Conservation (phyloP, 192 early-diverging fungal genomes). For the Gigaspora rosea region DNA sequence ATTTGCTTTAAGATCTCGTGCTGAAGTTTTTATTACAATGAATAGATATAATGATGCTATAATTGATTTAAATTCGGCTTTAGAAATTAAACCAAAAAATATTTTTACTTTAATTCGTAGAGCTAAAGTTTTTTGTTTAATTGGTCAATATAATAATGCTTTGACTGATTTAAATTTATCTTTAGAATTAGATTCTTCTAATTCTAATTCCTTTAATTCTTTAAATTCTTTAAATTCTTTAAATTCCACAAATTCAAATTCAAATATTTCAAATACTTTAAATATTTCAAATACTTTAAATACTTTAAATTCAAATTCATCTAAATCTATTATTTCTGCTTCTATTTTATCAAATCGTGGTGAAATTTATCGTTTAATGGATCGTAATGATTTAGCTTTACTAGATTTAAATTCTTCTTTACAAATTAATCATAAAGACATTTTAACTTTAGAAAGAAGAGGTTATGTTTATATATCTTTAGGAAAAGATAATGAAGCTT, state of each 20-base stretch:
- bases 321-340: too few species aligned
- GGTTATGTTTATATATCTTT: not conserved
- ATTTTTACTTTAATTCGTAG: not conserved
- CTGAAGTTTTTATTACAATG: not conserved
- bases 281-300: too few species aligned
- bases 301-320: too few species aligned
- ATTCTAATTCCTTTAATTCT: too few species aligned
- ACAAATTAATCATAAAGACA: not conserved
- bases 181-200: not conserved
- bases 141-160: conserved; percentile 1
- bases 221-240: too few species aligned
- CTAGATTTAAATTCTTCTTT: conserved; percentile 12
- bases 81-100: conserved; percentile 25
- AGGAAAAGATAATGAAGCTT: not conserved
- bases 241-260: too few species aligned
- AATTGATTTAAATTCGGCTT: conserved; percentile 19
- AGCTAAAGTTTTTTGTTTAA: not conserved
- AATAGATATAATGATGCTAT: conserved; percentile 7
- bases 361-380: conserved; percentile 11
- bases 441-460: conserved; percentile 3
- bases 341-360: conserved; percentile 2
- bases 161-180: conserved; percentile 11
- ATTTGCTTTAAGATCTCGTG: conserved; percentile 10
- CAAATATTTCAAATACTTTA: too few species aligned
- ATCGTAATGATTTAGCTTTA: conserved; percentile 13